Evolutionary conservation across 148 eudicot species (phyloP).

Genomic region (Nyssa sinensis): DNA sequence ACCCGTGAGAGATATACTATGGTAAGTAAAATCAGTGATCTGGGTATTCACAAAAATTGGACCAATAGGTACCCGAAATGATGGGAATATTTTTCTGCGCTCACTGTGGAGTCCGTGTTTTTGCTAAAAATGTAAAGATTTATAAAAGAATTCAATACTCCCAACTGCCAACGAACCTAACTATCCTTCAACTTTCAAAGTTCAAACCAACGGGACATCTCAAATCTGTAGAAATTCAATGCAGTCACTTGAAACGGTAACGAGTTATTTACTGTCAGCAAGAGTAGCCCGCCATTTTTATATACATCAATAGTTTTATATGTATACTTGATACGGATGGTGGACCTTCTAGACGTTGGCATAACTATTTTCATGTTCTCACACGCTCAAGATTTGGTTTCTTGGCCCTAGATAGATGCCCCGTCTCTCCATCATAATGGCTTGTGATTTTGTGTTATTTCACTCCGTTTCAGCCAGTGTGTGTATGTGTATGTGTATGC

Average conservation of each 20-base stretch:
- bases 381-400: background rate
- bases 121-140: slow-evolving; percentile 6
- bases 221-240: background rate
- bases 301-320: background rate
- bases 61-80: background rate
- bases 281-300: background rate
- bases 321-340: background rate
- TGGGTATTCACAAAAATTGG: background rate
- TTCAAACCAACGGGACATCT: background rate
- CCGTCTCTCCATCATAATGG: background rate
- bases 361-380: background rate
- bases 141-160: background rate
- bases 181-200: background rate
- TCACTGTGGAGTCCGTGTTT: background rate
- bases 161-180: slow-evolving; percentile 8
- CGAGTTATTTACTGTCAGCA: background rate
- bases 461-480: background rate
- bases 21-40: background rate
- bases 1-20: background rate
- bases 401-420: too few relatives aligned
- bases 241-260: slow-evolving; percentile 3
- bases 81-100: background rate
- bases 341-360: background rate
- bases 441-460: background rate
- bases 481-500: too few relatives aligned